Evolutionary conservation across 2,329 filamentous ascomycete genomes (phyloP).

Genomic region (Simplicillium aogashimaense): DNA sequence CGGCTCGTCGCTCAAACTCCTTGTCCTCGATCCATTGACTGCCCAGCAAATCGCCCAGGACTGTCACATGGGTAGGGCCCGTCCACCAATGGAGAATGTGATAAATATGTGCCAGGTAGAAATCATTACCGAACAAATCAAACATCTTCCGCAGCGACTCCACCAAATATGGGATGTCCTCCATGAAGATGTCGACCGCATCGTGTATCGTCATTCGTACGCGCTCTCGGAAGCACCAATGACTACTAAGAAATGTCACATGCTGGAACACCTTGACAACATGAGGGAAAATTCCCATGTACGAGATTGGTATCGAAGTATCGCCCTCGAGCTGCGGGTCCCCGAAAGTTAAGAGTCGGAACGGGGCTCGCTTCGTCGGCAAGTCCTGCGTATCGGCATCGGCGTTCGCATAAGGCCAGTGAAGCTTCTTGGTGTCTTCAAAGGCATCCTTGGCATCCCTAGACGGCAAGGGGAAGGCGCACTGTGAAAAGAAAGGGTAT

Average conservation of each 20-base stretch:
- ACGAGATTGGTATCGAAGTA: constrained; percentile 60
- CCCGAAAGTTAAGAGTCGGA: constrained; percentile 77
- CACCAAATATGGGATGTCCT: constrained; percentile 60
- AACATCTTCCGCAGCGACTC: constrained; percentile 66
- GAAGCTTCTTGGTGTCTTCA: constrained; percentile 26
- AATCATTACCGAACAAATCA: constrained; percentile 89
- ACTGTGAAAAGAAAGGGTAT: constrained; percentile 72
- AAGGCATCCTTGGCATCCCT: constrained; percentile 21
- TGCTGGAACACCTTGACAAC: constrained; percentile 35
- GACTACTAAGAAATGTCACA: constrained; percentile 33
- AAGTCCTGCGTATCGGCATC: constrained; percentile 10
- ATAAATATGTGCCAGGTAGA: constrained; percentile 89
- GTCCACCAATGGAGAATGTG: constrained; percentile 76
- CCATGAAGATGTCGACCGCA: constrained; percentile 48
- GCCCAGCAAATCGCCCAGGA: constrained; percentile 83
- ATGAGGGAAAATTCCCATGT: constrained; percentile 44
- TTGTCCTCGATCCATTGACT: constrained; percentile 88
- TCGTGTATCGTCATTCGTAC: constrained; percentile 46
- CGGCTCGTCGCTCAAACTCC: constrained; percentile 68
- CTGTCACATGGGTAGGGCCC: constrained; percentile 73
- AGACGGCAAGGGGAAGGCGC: constrained; percentile 61
- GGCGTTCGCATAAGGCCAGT: constrained; percentile 25
- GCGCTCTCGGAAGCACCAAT: constrained; percentile 39
- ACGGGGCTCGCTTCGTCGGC: constrained; percentile 48
- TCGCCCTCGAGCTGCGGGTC: constrained; percentile 94